Percentiles rank a stretch among this genome's conserved stretches.
Evolutionary conservation across 805 yeast genomes (phyloP).

Genomic region (Kluyveromyces aestuarii): DNA sequence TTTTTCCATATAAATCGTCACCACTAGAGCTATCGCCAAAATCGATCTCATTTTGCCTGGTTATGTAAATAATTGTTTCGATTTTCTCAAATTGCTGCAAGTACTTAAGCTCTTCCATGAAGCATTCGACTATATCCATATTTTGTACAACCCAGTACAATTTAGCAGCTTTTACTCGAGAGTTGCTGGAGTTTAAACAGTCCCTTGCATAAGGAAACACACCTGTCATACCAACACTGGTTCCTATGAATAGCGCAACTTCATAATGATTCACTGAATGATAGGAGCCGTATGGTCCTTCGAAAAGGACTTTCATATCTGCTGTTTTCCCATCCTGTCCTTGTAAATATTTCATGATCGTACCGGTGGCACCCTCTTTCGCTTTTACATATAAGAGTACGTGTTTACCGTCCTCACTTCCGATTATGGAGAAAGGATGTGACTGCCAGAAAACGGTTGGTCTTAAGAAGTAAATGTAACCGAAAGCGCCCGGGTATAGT

Average conservation of each 20-base stretch:
- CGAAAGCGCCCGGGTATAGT: conserved; percentile 36
- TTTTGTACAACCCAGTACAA: conserved; percentile 8
- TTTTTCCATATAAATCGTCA: conserved; percentile 5
- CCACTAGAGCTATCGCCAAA: not conserved
- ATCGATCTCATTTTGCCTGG: conserved; percentile 29
- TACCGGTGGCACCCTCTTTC: conserved; percentile 43
- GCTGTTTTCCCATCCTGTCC: conserved; percentile 12
- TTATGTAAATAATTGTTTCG: conserved; percentile 41
- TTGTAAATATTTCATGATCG: conserved; percentile 29
- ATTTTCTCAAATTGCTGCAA: conserved; percentile 9
- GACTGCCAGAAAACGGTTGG: conserved; percentile 44
- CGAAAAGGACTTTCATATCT: conserved; percentile 33
- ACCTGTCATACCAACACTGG: conserved; percentile 43
- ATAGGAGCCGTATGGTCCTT: conserved; percentile 48
- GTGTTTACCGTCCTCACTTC: conserved; percentile 29
- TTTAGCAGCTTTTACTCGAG: not conserved
- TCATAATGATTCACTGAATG: conserved; percentile 31
- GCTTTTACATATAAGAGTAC: conserved; percentile 36
- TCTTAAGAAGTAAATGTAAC: conserved; percentile 38
- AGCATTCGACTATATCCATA: conserved; percentile 7
- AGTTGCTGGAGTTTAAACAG: not conserved
- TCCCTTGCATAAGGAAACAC: conserved; percentile 28
- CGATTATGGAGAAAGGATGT: conserved; percentile 46
- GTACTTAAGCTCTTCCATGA: conserved; percentile 6
- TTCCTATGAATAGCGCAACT: conserved; percentile 35